Conservation (phyloP, 345 rosid genomes). For the Melaleuca alternifolia region DNA sequence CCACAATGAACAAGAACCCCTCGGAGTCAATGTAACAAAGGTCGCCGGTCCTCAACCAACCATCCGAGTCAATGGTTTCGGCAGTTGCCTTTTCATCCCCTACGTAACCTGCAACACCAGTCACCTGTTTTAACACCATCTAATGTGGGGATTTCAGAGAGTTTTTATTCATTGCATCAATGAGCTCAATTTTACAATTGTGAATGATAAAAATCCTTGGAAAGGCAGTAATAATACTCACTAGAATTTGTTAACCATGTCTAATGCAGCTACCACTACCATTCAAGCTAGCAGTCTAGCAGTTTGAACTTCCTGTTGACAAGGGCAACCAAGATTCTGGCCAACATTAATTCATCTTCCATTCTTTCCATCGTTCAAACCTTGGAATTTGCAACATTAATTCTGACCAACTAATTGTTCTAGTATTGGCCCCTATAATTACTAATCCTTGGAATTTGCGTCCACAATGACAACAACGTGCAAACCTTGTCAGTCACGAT, state of each 20-base stretch:
- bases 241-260: not conserved
- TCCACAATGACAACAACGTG: not conserved
- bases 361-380: not conserved
- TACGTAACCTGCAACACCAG: conserved; percentile 47
- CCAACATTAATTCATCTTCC: not conserved
- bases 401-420: not conserved
- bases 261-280: not conserved
- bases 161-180: not conserved
- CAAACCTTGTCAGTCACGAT: not conserved
- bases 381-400: too few species aligned
- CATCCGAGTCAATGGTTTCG: conserved; percentile 61
- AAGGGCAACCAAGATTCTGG: not conserved
- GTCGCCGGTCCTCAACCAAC: conserved; percentile 97
- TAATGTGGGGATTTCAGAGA: not conserved
- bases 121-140: not conserved
- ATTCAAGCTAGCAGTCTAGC: not conserved
- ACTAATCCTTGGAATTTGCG: not conserved
- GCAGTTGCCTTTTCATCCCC: conserved; percentile 78
- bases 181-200: not conserved
- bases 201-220: not conserved
- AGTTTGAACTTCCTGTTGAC: not conserved
- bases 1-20: conserved; percentile 64
- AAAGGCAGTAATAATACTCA: not conserved
- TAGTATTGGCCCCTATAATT: not conserved
- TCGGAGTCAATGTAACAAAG: conserved; percentile 67